Conservation (phyloP, 768 basidiomycete species). For the Podaxis mareebaensis region DNA sequence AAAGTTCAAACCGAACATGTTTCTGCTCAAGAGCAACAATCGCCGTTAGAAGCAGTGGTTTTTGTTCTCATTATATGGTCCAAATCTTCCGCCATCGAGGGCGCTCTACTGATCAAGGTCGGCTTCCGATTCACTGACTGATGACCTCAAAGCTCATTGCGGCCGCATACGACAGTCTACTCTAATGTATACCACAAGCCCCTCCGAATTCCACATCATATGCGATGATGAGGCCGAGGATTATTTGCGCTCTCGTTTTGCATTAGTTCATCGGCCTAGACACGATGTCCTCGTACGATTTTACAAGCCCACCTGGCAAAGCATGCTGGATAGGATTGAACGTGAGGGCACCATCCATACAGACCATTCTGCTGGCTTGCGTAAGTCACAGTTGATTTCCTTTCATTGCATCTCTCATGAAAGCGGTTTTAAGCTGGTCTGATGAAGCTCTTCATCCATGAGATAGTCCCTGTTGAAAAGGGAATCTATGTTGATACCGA, state of each 20-base stretch:
- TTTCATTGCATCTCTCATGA: neutral
- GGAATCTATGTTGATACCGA: conserved; percentile 56
- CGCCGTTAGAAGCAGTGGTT: conserved; percentile 30
- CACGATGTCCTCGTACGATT: conserved; percentile 41
- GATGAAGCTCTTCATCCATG: conserved; percentile 56
- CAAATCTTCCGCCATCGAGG: conserved; percentile 40
- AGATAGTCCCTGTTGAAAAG: conserved; percentile 47
- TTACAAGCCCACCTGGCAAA: conserved; percentile 39
- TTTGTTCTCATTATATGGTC: conserved; percentile 48
- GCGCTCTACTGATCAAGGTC: conserved; percentile 44
- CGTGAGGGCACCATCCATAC: conserved; percentile 47
- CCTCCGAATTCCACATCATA: conserved; percentile 43
- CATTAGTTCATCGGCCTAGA: conserved; percentile 37
- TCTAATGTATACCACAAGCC: conserved; percentile 38
- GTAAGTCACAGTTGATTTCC: conserved; percentile 31
- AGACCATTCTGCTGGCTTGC: conserved; percentile 48
- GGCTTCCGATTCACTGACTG: conserved; percentile 6
- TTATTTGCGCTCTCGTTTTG: conserved; percentile 38
- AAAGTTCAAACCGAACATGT: neutral
- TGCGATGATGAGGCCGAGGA: conserved; percentile 44
- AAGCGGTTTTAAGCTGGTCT: conserved; percentile 38
- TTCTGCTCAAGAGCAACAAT: neutral
- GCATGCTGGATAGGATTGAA: conserved; percentile 42
- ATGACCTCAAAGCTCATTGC: neutral
- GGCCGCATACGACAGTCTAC: conserved; percentile 28